Conservation (phyloP, 2,329 filamentous ascomycete genomes). For the Drechslerella dactyloides region DNA sequence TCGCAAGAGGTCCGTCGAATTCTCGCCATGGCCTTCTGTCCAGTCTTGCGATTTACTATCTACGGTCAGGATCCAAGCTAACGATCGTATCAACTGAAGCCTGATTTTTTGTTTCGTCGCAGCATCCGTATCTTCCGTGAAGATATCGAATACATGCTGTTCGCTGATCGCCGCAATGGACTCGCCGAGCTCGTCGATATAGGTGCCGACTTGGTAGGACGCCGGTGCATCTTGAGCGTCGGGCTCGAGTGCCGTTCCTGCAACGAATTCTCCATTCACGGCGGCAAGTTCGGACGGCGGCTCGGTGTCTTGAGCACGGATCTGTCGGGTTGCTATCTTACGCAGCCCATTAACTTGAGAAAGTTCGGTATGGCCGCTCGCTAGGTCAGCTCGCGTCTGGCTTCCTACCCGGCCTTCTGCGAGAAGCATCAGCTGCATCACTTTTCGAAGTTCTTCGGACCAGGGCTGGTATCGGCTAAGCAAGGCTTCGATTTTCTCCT, state of each 20-base stretch:
- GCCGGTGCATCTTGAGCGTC: neutral
- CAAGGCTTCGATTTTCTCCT: neutral
- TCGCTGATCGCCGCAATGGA: neutral
- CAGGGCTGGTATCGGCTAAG: neutral
- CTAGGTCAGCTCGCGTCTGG: neutral
- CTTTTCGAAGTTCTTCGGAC: neutral
- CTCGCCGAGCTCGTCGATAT: neutral
- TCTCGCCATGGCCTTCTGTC: neutral
- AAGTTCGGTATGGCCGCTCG: neutral
- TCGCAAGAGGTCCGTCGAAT: neutral
- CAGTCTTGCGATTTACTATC: neutral
- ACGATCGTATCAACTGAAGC: neutral
- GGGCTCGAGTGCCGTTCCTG: no score
- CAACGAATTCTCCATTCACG: neutral
- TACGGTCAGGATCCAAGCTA: neutral
- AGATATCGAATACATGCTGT: neutral
- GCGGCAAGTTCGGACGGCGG: neutral
- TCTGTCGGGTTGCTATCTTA: neutral
- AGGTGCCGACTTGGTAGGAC: neutral
- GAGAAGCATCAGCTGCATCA: neutral
- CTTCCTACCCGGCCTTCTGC: neutral
- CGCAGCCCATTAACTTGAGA: neutral
- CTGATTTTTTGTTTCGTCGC: neutral
- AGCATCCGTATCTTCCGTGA: neutral
- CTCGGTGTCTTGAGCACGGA: neutral